Base-by-base conservation (phyloP, 2,329 filamentous ascomycete genomes). In the Dactylellina haptotyla region DNA sequence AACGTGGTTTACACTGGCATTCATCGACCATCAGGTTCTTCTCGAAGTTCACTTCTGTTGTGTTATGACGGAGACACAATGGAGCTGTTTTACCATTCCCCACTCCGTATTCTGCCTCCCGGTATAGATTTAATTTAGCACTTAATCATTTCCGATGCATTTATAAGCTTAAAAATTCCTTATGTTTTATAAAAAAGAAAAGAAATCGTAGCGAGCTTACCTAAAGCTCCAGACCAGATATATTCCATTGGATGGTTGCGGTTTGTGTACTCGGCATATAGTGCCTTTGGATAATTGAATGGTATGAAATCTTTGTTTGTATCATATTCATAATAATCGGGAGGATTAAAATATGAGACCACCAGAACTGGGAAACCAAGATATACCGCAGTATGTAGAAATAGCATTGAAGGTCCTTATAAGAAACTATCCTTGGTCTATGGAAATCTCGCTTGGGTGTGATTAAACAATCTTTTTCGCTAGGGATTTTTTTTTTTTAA, bases 191-290 rank as follows among this genome's bases (percentile, higher is more conserved):
- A 4, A n/a, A 9, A 4, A 5, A 50, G n/a, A 28, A 9, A 8
- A n/a, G 45, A 28, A 28, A 26, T 10, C n/a, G 10, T 23, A 51
- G 23, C 6, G 2, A 3, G 8, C 34, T 54, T 63, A 63, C 59
- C 20, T 53, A 63, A n/a, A n/a, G 59, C 20, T 14, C 59, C 59
- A 10, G 59, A 53, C 59, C 59, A 63, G 16, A 28, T 12, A 45
- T 53, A 63, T n/a, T 34, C 16, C 1, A 63, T 18, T n/a, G 46
- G 46, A 8, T 54, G 14, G 14, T 53, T n/a, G 1, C 23, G 3
- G n/a, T 6, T 14, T 34, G 32, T 6, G 14, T 34, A 34, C 14
- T 34, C 6, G 32, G 6, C 32, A 6, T 34, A 6, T 34, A 34
- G 6, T 34, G 32, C 28, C 4, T 43, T 59, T 2, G 6, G 8